Conservation (phyloP, 75 land plant genomes). For the Azolla pinnata region DNA sequence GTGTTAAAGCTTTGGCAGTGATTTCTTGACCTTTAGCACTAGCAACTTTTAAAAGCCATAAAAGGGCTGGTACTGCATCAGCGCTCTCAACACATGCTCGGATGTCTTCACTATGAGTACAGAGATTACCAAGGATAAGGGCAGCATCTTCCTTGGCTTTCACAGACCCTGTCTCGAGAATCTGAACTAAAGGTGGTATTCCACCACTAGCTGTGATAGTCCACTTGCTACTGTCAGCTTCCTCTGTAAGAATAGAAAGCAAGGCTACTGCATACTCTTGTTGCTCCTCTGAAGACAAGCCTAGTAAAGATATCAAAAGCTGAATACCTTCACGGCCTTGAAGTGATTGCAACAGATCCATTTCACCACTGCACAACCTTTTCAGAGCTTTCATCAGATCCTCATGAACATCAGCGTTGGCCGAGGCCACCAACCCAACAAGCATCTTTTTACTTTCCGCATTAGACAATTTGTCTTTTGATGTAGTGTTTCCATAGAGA, state of each 20-base stretch:
- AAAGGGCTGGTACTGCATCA: constrained; percentile 31
- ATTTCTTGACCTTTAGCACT: constrained; percentile 27
- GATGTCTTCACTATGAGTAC: constrained; percentile 37
- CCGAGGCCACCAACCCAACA: constrained; percentile 79
- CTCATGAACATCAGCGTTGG: constrained; percentile 57
- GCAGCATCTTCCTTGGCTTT: constrained; percentile 37
- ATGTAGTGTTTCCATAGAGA: constrained; percentile 56
- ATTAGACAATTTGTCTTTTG: constrained; percentile 39
- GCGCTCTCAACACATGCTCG: constrained; percentile 39
- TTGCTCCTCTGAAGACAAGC: constrained; percentile 76
- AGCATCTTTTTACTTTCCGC: constrained; percentile 79
- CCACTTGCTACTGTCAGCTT: constrained; percentile 92
- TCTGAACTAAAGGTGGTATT: constrained; percentile 82
- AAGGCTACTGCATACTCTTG: constrained; percentile 81
- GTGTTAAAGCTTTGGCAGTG: constrained; percentile 35
- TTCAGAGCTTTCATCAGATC: constrained; percentile 51
- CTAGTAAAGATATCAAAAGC: constrained; percentile 75
- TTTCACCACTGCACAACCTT: constrained; percentile 40
- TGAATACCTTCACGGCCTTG: constrained; percentile 77
- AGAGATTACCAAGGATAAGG: constrained; percentile 27
- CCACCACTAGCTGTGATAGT: constrained; percentile 97
- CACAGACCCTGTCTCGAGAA: constrained; percentile 69
- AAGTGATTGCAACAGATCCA: constrained; percentile 52
- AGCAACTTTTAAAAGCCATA: constrained; percentile 31
- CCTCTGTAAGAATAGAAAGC: constrained; percentile 54